These are phyloP conservation scores for Penicillium atrosanguineum DNA, from an alignment of 495 filamentous ascomycete species.

Conservation along the genomic window DNA sequence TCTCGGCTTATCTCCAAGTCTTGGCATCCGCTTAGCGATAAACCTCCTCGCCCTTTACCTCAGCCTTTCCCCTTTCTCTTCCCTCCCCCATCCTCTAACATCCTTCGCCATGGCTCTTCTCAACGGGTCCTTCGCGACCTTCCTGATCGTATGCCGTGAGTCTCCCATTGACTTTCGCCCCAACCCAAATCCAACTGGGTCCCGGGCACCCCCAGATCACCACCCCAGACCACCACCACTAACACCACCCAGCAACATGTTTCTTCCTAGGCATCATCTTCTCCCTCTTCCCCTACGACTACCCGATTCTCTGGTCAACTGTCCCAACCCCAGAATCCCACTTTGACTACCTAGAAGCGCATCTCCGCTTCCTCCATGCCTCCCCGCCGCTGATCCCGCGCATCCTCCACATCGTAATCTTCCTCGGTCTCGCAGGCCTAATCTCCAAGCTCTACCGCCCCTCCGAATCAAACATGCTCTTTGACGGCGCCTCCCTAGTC, in stretches of 20 bases:
- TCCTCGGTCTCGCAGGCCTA: constrained; percentile 84
- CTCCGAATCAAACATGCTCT: constrained; percentile 89
- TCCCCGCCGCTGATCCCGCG: constrained; percentile 88
- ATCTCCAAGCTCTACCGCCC: constrained; percentile 90
- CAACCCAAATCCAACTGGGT: constrained; percentile 12
- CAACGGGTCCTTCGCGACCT: constrained; percentile 75
- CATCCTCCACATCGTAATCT: constrained; percentile 89
- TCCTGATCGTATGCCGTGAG: constrained; percentile 92
- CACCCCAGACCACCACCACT: constrained; percentile 8
- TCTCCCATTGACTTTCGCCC: constrained; percentile 12
- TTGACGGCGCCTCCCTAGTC: constrained; percentile 87
- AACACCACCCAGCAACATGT: constrained; percentile 62
- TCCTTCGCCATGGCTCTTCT: constrained; percentile 36
- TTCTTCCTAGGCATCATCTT: constrained; percentile 99
- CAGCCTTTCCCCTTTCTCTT: constrained; percentile 13
- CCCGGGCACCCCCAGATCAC: constrained; percentile 1
- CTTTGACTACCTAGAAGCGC: constrained; percentile 77
- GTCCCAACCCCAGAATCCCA: constrained; percentile 59
- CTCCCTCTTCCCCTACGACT: constrained; percentile 96
- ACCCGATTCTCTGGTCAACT: constrained; percentile 89
- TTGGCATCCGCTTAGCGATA: constrained; percentile 27
- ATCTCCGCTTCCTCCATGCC: constrained; percentile 81
- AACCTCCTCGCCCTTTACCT: constrained; percentile 13
- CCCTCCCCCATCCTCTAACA: not conserved
- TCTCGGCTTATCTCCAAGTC: constrained; percentile 16